These are phyloP conservation scores for Septoria linicola DNA, from an alignment of 2,329 filamentous ascomycete genomes.

Conservation along the genomic window DNA sequence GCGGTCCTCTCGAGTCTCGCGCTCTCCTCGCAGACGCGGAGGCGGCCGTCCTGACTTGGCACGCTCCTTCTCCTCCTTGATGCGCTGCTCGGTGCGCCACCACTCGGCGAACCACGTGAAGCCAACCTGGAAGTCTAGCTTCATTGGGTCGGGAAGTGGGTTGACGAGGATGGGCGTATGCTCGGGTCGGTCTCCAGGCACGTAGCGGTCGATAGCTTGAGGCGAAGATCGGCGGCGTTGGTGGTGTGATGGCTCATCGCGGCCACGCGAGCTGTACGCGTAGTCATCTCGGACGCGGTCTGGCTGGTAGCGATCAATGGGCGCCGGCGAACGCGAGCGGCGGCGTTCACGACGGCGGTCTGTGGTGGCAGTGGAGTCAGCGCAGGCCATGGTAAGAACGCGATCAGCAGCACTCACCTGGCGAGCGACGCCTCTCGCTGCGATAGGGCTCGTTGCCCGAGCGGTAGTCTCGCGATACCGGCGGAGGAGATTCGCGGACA, in stretches of 20 bases:
- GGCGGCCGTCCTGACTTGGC: constrained; percentile 66
- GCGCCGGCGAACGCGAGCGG: constrained; percentile 69
- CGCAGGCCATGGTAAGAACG: neutral
- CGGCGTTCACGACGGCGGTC: constrained; percentile 55
- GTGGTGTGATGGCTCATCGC: constrained; percentile 56
- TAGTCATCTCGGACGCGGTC: constrained; percentile 69
- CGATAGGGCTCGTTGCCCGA: constrained; percentile 31
- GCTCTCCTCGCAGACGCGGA: constrained; percentile 58
- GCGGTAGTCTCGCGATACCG: constrained; percentile 29
- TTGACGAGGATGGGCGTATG: constrained; percentile 55
- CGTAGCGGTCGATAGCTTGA: constrained; percentile 77
- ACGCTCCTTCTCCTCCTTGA: constrained; percentile 78
- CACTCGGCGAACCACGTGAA: constrained; percentile 85
- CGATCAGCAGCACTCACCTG: constrained; percentile 22
- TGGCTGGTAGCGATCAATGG: constrained; percentile 76
- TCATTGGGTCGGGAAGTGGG: constrained; percentile 69
- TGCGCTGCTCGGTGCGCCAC: constrained; percentile 79
- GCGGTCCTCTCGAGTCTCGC: constrained; percentile 69
- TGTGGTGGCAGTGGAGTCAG: constrained; percentile 18
- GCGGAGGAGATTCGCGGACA: constrained; percentile 16
- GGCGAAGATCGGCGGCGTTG: constrained; percentile 61
- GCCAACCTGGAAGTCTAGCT: constrained; percentile 74
- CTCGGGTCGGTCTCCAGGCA: constrained; percentile 65
- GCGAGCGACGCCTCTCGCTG: constrained; percentile 32
- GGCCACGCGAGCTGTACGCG: constrained; percentile 52